phyloP scores from a whole-genome alignment of 805 yeast genomes.

The Sugiyamaella lignohabitans region DNA sequence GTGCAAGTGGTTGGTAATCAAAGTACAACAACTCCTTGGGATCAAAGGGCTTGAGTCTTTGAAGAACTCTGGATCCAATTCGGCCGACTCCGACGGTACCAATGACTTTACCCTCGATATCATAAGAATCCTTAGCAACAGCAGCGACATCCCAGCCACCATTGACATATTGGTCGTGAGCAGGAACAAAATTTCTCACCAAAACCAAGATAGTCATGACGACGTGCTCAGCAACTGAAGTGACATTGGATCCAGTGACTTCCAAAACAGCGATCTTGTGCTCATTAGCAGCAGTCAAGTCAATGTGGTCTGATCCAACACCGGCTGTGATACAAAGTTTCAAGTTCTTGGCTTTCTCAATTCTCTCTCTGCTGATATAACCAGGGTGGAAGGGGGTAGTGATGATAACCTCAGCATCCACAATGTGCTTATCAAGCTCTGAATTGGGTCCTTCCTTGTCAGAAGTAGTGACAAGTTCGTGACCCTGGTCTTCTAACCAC shows the following conservation, averaged over 20 bases:
- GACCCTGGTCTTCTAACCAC: constrained; percentile 62
- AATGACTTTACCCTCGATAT: constrained; percentile 66
- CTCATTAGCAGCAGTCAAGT: constrained; percentile 60
- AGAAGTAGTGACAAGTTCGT: constrained; percentile 56
- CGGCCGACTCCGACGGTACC: constrained; percentile 79
- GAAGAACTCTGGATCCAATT: constrained; percentile 70
- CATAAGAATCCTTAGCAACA: constrained; percentile 66
- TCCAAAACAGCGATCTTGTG: constrained; percentile 64
- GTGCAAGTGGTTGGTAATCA: constrained; percentile 65
- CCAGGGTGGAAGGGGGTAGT: constrained; percentile 84
- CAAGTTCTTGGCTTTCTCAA: constrained; percentile 60
- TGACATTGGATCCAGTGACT: constrained; percentile 78
- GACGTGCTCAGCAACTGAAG: constrained; percentile 83
- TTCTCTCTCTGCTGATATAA: constrained; percentile 59
- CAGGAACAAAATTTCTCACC: constrained; percentile 73
- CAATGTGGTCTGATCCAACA: constrained; percentile 79
- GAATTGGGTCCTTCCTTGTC: constrained; percentile 61
- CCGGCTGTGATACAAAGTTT: constrained; percentile 74
- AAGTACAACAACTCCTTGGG: constrained; percentile 68
- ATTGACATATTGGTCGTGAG: constrained; percentile 58
- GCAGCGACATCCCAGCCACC: constrained; percentile 76
- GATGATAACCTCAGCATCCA: constrained; percentile 69
- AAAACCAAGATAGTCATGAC: constrained; percentile 64
- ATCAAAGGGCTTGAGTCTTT: constrained; percentile 64
- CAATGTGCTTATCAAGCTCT: constrained; percentile 56